phyloP scores from a whole-genome alignment of 2,329 filamentous ascomycete species.

The Verticillium alfalfae region DNA sequence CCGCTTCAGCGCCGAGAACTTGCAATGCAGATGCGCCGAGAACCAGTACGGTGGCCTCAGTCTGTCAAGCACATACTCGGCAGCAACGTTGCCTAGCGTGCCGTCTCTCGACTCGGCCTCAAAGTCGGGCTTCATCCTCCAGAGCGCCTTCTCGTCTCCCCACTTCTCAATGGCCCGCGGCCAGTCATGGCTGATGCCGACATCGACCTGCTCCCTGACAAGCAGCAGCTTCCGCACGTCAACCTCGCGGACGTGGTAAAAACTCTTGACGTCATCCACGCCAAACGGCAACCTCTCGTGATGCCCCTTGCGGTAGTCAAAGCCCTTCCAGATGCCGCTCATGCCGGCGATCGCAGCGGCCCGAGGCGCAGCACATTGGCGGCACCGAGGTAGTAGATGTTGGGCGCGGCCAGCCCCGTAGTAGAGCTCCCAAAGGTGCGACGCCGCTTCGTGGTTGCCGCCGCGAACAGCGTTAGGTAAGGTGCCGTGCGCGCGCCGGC shows the following conservation, averaged over 20 bases:
- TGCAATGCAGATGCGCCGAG: slow-evolving; percentile 86
- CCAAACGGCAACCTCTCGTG: slow-evolving; percentile 83
- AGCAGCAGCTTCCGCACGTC: slow-evolving; percentile 88
- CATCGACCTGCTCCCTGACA: slow-evolving; percentile 79
- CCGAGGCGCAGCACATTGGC: slow-evolving; percentile 84
- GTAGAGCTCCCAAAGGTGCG: slow-evolving; percentile 85
- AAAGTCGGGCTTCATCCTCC: slow-evolving; percentile 69
- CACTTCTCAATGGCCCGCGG: slow-evolving; percentile 75
- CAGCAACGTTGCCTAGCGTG: slow-evolving; percentile 73
- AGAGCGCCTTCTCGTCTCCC: slow-evolving; percentile 65
- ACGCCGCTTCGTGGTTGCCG: slow-evolving; percentile 92
- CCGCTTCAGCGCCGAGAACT: slow-evolving; percentile 67
- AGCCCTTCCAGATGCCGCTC: slow-evolving; percentile 92
- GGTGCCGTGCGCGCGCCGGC: slow-evolving; percentile 71
- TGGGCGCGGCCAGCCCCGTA: slow-evolving; percentile 97
- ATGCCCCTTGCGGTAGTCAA: slow-evolving; percentile 79
- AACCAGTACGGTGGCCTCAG: slow-evolving; percentile 87
- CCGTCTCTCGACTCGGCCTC: slow-evolving; percentile 69
- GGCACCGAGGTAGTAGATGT: slow-evolving; percentile 94
- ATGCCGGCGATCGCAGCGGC: slow-evolving; percentile 82
- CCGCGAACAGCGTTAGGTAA: slow-evolving; percentile 84
- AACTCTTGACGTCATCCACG: slow-evolving; percentile 66
- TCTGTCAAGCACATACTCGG: slow-evolving; percentile 73
- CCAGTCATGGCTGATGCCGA: slow-evolving; percentile 96
- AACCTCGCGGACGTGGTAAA: slow-evolving; percentile 86